phyloP scores from a whole-genome alignment of 805 yeast species.

The Sungouiozyma intestinalis region DNA sequence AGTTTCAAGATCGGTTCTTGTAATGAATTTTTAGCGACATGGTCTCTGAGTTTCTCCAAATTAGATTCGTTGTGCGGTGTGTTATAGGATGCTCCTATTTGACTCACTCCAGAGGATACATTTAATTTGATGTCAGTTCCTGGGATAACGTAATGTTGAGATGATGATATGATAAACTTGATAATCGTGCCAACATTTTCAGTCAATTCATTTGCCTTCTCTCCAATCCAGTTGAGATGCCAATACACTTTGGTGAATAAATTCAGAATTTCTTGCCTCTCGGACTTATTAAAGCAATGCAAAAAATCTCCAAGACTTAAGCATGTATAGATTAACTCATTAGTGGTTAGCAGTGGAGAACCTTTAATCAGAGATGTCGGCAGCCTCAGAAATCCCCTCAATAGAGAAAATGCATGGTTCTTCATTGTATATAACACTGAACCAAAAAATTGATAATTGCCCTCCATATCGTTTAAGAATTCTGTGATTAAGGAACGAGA shows the following conservation, averaged over 20 bases:
- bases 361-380: conserved; percentile 42
- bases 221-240: conserved; percentile 49
- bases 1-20: conserved; percentile 7
- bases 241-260: conserved; percentile 45
- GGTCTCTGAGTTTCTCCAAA: background rate
- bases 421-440: conserved; percentile 34
- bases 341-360: conserved; percentile 42
- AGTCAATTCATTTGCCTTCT: conserved; percentile 46
- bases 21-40: background rate
- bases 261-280: conserved; percentile 34
- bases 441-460: conserved; percentile 18
- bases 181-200: conserved; percentile 49
- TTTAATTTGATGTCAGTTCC: conserved; percentile 6
- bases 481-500: conserved; percentile 27
- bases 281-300: conserved; percentile 30
- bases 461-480: conserved; percentile 18
- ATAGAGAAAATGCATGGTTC: conserved; percentile 35
- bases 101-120: background rate
- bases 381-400: conserved; percentile 35
- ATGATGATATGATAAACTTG: conserved; percentile 38
- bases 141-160: conserved; percentile 21
- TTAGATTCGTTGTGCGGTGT: background rate
- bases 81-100: background rate
- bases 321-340: conserved; percentile 46
- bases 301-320: conserved; percentile 41